Conservation (phyloP, 352 stramenopile genomes). For the Thalassiosira pacifica region DNA sequence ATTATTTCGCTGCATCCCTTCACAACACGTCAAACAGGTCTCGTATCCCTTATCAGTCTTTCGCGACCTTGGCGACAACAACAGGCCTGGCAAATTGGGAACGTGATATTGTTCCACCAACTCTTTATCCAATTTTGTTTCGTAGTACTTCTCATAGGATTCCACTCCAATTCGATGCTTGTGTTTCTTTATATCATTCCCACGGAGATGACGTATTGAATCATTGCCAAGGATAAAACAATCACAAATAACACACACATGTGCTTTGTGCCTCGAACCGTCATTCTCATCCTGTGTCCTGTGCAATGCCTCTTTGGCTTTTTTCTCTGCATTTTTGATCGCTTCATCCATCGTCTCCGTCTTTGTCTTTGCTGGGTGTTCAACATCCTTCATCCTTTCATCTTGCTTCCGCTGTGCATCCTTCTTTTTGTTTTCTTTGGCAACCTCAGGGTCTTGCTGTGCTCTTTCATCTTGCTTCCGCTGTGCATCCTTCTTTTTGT, state of each 20-base stretch:
- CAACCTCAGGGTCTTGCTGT: no score
- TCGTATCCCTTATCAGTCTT: neutral
- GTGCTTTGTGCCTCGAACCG: neutral
- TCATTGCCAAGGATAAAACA: slow-evolving; percentile 42
- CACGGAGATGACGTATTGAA: slow-evolving; percentile 10
- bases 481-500: no score
- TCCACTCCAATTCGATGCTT: slow-evolving; percentile 16
- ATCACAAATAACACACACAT: slow-evolving; percentile 44
- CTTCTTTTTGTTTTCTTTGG: no score
- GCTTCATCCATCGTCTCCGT: slow-evolving; percentile 54
- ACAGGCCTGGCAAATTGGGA: neutral
- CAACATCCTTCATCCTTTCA: no score
- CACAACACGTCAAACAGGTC: neutral
- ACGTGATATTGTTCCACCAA: slow-evolving; percentile 2
- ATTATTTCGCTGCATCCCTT: neutral
- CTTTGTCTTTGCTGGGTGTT: slow-evolving; percentile 55
- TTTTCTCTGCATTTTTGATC: slow-evolving; percentile 54
- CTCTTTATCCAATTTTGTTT: slow-evolving; percentile 5
- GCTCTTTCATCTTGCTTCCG: no score
- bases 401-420: no score
- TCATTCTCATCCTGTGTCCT: slow-evolving; percentile 33
- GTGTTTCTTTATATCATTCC: neutral
- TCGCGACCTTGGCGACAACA: neutral
- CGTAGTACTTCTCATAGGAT: slow-evolving; percentile 32
- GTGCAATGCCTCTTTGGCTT: slow-evolving; percentile 53